Evolutionary conservation across 2,329 filamentous ascomycete species (phyloP).

Genomic region (Diaporthe velutina): DNA sequence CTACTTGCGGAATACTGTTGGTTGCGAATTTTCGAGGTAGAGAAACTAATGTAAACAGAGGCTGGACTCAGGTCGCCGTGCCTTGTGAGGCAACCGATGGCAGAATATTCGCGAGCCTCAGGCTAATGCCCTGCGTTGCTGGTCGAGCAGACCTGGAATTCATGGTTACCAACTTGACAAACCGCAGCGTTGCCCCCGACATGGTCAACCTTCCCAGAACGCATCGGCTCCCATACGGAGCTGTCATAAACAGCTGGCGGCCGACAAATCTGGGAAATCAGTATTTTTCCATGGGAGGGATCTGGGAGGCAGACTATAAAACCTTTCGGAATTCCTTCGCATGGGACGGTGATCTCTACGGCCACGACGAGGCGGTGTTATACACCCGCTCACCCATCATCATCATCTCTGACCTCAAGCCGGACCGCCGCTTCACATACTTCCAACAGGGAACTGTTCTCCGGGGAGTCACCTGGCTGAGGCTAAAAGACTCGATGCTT

Average conservation of each 20-base stretch:
- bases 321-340: slow-evolving; percentile 20
- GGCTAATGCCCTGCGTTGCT: not conserved
- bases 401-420: slow-evolving; percentile 1
- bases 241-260: not conserved
- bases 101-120: not conserved
- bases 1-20: not conserved
- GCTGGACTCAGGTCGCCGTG: not conserved
- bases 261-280: not conserved
- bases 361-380: slow-evolving; percentile 35
- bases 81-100: not conserved
- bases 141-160: not conserved
- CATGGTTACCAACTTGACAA: not conserved
- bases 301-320: not conserved
- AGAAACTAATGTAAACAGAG: not conserved
- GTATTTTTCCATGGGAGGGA: not conserved
- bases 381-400: slow-evolving; percentile 30
- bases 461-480: not conserved
- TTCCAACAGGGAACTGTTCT: not conserved
- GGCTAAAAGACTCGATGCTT: not conserved
- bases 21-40: not conserved
- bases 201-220: slow-evolving; percentile 1
- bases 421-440: not conserved
- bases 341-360: slow-evolving; percentile 38
- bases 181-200: not conserved
- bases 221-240: not conserved